phyloP scores from a whole-genome alignment of 768 basidiomycete genomes.

The Termitomyces sp. region DNA sequence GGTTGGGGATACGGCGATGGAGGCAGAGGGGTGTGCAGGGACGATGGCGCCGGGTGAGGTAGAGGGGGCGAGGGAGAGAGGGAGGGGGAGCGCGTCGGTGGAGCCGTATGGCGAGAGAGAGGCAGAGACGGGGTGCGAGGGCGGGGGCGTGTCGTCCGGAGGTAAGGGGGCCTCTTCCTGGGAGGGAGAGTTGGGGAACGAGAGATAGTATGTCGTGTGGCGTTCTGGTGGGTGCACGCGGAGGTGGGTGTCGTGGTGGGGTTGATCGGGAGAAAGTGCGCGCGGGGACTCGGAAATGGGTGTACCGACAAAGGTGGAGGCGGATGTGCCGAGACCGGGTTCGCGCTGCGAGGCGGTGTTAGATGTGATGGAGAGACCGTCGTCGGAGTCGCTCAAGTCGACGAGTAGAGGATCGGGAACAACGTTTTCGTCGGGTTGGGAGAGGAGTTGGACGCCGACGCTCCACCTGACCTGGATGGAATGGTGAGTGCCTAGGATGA shows the following conservation, averaged over 20 bases:
- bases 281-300: slow-evolving; percentile 1
- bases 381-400: neutral
- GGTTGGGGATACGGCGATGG: neutral
- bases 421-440: slow-evolving; percentile 9
- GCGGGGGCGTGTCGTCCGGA: neutral
- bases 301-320: slow-evolving; percentile 6
- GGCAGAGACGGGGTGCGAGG: neutral
- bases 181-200: slow-evolving; percentile 17
- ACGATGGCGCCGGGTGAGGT: neutral
- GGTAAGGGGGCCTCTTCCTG: slow-evolving; percentile 3
- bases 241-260: neutral
- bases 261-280: neutral
- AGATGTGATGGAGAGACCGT: neutral
- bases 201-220: slow-evolving; percentile 16
- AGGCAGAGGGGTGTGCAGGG: neutral
- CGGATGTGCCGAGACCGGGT: neutral
- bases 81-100: neutral
- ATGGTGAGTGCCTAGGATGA: neutral
- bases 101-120: neutral
- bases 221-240: slow-evolving; percentile 1
- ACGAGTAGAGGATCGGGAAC: neutral
- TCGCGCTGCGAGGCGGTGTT: neutral
- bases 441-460: slow-evolving; percentile 25
- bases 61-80: neutral
- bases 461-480: slow-evolving; percentile 78